Base-by-base conservation (phyloP, 495 filamentous ascomycete species). In the Xylaria acuta region DNA sequence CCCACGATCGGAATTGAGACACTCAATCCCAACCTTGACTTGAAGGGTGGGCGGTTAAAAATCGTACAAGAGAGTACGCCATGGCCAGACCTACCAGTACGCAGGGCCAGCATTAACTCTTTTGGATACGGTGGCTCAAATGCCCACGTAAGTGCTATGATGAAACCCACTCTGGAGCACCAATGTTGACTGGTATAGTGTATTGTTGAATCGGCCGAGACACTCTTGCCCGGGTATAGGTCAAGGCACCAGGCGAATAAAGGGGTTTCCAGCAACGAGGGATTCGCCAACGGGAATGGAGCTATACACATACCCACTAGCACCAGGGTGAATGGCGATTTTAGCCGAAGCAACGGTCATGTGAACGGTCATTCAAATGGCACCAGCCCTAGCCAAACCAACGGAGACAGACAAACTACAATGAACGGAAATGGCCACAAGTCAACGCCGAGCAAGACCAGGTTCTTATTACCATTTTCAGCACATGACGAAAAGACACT, bases 121-220 rank as follows among this genome's bases (percentile, higher is more conserved):
- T 89, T 87, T 56, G 87, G 88, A 0, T 85, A 81, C 67, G 86
- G 87, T 1, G 87, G 88, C 5, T 76, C 82, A 16, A 89, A 89
- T 63, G 83, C 84, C 3, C 87, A 90, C 62, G 81, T 73, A 32
- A 34, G 41, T 49, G 30, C 41, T 25, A 1, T 5, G 22, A 25
- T 51, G 20, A 25, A n/a, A 25, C 1, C n/a, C 20, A 25, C 22
- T 51, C 8, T 2, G 8, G 5, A 7, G 11, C 22, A n/a, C 22
- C 5, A 51, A n/a, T 1, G 7, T 51, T 51, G 47, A 51, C 47
- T 8, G 4, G n/a, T 63, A 14, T 25, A 63, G 59, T 16, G 14
- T 11, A 63, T 63, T 41, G 36, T 63, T 14, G 59, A 63, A 41
- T 63, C 59, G 1, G 22, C 8, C 2, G 59, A 63, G 5, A 16